Percentiles rank a stretch among this genome's conserved stretches.
Conservation (phyloP, 169 alveolate species). For the Cystoisospora suis region DNA sequence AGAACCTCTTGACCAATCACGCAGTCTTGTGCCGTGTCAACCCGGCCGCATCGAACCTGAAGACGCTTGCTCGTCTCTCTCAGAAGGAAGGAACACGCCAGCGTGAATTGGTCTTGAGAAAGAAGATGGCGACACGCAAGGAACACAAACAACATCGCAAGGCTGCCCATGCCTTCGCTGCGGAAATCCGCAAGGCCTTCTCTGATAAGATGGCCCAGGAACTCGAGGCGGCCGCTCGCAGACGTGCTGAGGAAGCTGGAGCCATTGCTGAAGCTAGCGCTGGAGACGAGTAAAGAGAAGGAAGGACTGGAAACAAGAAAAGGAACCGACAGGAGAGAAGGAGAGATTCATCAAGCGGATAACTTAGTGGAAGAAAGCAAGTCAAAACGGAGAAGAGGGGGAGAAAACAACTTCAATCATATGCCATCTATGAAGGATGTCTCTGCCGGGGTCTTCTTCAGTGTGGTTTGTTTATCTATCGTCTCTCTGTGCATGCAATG, state of each 20-base stretch:
- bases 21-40: constrained; percentile 71
- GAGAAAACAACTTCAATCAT: too few species aligned
- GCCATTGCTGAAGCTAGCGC: constrained; percentile 25
- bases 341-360: too few species aligned
- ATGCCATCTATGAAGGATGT: too few species aligned
- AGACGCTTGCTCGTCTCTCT: constrained; percentile 61
- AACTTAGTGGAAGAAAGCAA: too few species aligned
- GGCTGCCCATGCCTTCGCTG: not conserved
- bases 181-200: constrained; percentile 35
- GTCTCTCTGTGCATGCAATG: too few species aligned
- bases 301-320: not conserved
- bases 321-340: not conserved
- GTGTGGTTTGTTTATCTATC: too few species aligned
- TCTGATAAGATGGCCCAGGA: constrained; percentile 31
- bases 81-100: constrained; percentile 45
- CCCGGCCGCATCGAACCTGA: constrained; percentile 70
- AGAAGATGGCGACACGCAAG: constrained; percentile 24
- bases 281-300: not conserved
- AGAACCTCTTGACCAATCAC: constrained; percentile 72
- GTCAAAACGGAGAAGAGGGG: too few species aligned
- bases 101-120: not conserved
- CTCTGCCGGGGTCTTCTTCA: too few species aligned
- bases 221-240: not conserved
- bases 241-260: constrained; percentile 11
- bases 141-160: constrained; percentile 15